phyloP scores from a whole-genome alignment of 371 early-diverging fungal species.

The Haplosporangium sp. region DNA sequence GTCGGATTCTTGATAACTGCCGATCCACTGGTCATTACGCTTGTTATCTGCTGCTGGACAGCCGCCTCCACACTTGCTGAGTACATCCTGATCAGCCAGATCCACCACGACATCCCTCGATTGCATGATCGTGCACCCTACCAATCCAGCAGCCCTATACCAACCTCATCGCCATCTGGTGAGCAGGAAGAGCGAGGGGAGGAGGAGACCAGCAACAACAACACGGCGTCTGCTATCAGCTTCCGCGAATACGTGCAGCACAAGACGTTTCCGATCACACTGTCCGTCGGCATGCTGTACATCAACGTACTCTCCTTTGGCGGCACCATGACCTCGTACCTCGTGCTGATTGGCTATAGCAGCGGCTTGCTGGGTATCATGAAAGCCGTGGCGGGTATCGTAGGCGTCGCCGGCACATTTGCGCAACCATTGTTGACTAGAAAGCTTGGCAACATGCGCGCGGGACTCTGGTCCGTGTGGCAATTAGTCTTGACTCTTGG shows the following conservation, averaged over 20 bases:
- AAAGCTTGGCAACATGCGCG: conserved; percentile 29
- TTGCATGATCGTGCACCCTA: conserved; percentile 10
- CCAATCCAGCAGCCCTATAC: conserved; percentile 5
- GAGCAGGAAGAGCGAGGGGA: conserved; percentile 4
- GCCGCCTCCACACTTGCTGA: conserved; percentile 16
- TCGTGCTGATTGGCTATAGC: conserved; percentile 31
- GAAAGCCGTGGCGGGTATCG: conserved; percentile 27
- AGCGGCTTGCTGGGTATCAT: conserved; percentile 30
- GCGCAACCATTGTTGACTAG: conserved; percentile 12
- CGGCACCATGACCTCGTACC: conserved; percentile 35
- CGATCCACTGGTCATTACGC: conserved; percentile 5
- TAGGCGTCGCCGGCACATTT: conserved; percentile 34
- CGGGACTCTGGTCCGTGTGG: conserved; percentile 46
- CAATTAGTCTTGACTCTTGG: conserved; percentile 18
- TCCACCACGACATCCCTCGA: conserved; percentile 24
- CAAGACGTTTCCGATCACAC: conserved; percentile 25
- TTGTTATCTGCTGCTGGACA: conserved; percentile 30
- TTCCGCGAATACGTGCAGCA: conserved; percentile 22
- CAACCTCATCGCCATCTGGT: neutral
- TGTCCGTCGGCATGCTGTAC: conserved; percentile 33
- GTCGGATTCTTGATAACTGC: conserved; percentile 18
- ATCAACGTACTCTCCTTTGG: conserved; percentile 46
- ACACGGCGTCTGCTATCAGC: conserved; percentile 4
- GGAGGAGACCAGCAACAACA: too few species aligned
- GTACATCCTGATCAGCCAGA: conserved; percentile 35